Base-by-base conservation (phyloP, 352 stramenopile species). In the Thalassiosira oceanica region DNA sequence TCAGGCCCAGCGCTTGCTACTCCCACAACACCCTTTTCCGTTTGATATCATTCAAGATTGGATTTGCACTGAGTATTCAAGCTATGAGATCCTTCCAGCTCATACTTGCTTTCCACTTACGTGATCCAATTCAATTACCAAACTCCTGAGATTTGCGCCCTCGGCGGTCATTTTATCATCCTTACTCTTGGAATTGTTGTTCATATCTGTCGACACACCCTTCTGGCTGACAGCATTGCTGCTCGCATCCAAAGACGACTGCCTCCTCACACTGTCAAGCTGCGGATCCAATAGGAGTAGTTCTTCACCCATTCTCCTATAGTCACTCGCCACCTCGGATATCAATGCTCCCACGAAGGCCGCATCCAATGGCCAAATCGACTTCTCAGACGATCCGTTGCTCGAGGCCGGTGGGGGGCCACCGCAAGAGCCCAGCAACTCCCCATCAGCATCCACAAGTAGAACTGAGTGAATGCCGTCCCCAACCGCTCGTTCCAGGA, bases 301-400 rank as follows among this genome's bases (percentile, higher is more conserved):
- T 53, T 88, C 79, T 45, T 87, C 70, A 35, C 83, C 83, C 33
- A 87, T 41, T 10, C 75, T 67, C 18, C 62, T 48, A 49, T 90
- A 90, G 70, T 90, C 83, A 1, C 77, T 61, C 27, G 68, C 69
- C 44, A 90, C 80, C 48, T 90, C 83, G 0, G 83, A 77, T 50
- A 88, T 73, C 2, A 90, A 46, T n/a, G 83, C 82, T n/a, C 73
- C 79, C 29, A 87, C 76, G 2, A 57, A 72, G 27, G 63, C 63
- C 33, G 58, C 54, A 48, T 80, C 70, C 35, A 80, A 57, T 35
- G 67, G 58, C 28, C 58, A 69, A 36, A 29, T 13, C 49, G 28
- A 50, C 41, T 61, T 68, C 8, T 53, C 37, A 20, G 15, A 21
- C 13, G 36, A 45, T 11, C 26, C 61, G 21, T 24, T 43, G 35